Evolutionary conservation across 2,329 filamentous ascomycete species (phyloP).

Genomic region (Phoma sp.): DNA sequence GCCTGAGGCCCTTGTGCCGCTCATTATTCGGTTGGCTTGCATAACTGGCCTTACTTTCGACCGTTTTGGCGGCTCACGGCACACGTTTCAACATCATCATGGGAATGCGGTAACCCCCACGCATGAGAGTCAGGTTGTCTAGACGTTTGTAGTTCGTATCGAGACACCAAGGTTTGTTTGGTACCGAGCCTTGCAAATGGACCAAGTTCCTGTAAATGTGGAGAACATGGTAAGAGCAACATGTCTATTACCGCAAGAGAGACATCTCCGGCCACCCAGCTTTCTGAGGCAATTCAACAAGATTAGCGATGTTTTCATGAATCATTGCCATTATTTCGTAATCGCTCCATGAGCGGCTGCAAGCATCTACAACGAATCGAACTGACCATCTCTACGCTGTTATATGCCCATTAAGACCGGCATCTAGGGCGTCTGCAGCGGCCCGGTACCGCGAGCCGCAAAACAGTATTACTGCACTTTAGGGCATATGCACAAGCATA

Average conservation of each 20-base stretch:
- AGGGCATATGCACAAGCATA: not conserved
- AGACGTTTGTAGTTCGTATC: not conserved
- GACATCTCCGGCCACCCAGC: not conserved
- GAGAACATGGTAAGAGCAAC: not conserved
- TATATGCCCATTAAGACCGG: not conserved
- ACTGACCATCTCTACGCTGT: not conserved
- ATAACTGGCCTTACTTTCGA: not conserved
- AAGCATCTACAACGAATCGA: slow-evolving; percentile 12
- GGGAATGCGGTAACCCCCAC: not conserved
- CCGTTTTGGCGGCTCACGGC: slow-evolving; percentile 4
- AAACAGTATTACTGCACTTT: not conserved
- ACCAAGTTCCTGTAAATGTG: not conserved
- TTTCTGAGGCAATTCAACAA: not conserved
- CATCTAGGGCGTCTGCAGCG: slow-evolving; percentile 1
- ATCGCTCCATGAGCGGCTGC: not conserved
- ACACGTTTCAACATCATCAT: slow-evolving; percentile 1
- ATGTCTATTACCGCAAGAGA: not conserved
- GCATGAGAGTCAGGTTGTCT: not conserved
- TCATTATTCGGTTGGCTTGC: slow-evolving; percentile 1
- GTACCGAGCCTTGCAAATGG: not conserved
- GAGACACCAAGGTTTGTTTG: not conserved
- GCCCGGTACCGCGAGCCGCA: not conserved
- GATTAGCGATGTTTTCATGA: not conserved
- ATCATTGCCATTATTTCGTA: slow-evolving; percentile 1
- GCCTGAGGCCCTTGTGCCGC: not conserved